Conservation (phyloP, 108 stramenopile genomes). For the Parmales sp. region DNA sequence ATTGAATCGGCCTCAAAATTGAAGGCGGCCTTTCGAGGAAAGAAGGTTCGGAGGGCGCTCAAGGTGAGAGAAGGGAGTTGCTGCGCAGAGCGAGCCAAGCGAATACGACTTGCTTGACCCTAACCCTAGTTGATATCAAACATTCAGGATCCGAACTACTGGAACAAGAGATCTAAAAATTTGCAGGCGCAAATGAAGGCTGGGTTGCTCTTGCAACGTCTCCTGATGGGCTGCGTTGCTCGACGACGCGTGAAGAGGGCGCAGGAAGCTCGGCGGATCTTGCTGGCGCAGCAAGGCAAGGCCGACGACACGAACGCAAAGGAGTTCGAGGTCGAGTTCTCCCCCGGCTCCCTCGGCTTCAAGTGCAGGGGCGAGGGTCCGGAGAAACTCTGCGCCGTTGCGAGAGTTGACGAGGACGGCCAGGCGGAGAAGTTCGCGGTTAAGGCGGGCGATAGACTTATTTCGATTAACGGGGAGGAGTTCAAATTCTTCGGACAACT, state of each 20-base stretch:
- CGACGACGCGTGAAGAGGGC: not conserved
- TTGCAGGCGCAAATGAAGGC: not conserved
- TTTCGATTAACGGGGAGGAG: not conserved
- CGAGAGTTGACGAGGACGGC: not conserved
- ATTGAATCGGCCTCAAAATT: not conserved
- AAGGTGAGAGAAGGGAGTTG: too few species aligned
- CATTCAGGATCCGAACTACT: too few species aligned
- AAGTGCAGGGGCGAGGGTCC: not conserved
- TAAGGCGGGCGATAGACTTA: not conserved
- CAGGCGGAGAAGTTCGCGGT: not conserved
- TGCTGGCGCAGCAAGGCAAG: not conserved
- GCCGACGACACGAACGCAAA: constrained; percentile 1
- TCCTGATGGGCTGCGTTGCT: not conserved
- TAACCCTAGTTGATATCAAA: too few species aligned
- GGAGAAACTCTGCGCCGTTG: not conserved
- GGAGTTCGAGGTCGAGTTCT: not conserved
- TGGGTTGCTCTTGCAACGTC: not conserved
- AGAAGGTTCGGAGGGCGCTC: not conserved
- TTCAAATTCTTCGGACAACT: not conserved
- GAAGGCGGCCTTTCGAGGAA: not conserved
- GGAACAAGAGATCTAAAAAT: not conserved
- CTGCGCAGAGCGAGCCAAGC: too few species aligned
- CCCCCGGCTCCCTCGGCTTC: not conserved
- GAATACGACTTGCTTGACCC: too few species aligned
- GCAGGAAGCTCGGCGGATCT: not conserved